Conservation (phyloP, 2,329 filamentous ascomycete genomes). For the Diplodia seriata region DNA sequence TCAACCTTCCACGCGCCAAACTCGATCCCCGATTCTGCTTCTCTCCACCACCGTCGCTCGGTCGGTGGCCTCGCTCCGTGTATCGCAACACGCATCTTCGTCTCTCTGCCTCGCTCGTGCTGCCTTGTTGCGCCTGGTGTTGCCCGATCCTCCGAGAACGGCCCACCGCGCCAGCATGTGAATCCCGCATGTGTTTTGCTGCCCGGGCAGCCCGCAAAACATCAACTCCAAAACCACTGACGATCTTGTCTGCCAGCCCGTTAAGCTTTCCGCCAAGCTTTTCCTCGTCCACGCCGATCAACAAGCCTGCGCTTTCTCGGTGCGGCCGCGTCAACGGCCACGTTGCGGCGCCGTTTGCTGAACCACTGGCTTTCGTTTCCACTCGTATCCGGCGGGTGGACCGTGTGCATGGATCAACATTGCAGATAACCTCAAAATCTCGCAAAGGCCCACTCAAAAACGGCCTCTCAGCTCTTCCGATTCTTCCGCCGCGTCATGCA, state of each 20-base stretch:
- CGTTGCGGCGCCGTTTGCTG: too few species aligned
- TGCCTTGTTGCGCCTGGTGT: not conserved
- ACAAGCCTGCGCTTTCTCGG: not conserved
- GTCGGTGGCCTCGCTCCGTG: not conserved
- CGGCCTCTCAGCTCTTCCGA: not conserved
- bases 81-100: not conserved
- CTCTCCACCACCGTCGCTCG: not conserved
- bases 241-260: not conserved
- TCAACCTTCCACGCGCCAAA: not conserved
- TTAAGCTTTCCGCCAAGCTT: conserved; percentile 24
- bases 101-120: not conserved
- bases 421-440: not conserved
- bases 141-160: not conserved
- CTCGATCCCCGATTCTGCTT: not conserved
- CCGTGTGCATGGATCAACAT: conserved; percentile 16
- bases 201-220: conserved; percentile 1
- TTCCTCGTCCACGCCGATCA: not conserved
- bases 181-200: not conserved
- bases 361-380: not conserved
- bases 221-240: not conserved
- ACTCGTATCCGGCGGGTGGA: conserved; percentile 7
- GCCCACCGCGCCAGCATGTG: not conserved
- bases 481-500: conserved; percentile 18
- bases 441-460: conserved; percentile 18
- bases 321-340: not conserved